Evolutionary conservation across 108 stramenopile species (phyloP).

Genomic region (Seminavis robusta): DNA sequence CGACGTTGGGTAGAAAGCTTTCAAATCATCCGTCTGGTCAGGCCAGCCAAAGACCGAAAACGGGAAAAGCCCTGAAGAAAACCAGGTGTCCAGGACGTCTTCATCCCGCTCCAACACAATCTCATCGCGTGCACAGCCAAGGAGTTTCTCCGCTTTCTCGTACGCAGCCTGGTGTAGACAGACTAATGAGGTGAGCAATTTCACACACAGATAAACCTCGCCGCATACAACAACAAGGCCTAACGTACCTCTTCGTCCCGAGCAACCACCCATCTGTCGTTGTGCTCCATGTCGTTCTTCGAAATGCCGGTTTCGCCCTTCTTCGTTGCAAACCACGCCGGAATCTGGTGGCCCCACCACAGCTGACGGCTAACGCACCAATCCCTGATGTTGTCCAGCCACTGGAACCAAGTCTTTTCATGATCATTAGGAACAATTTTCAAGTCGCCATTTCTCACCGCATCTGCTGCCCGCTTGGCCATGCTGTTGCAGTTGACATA

Average conservation of each 20-base stretch:
- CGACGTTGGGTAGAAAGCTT: slow-evolving; percentile 99
- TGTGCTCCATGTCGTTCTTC: slow-evolving; percentile 83
- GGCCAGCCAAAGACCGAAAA: slow-evolving; percentile 99
- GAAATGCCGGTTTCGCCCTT: slow-evolving; percentile 53
- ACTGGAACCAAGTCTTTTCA: slow-evolving; percentile 95
- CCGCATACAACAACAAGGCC: neutral
- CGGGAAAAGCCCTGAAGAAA: slow-evolving; percentile 97
- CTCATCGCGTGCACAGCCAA: slow-evolving; percentile 81
- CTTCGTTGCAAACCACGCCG: slow-evolving; percentile 95
- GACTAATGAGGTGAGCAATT: neutral
- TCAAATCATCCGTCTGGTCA: slow-evolving; percentile 87
- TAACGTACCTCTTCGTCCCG: slow-evolving; percentile 73
- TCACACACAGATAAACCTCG: neutral
- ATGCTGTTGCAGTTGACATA: slow-evolving; percentile 95
- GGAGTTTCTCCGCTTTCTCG: slow-evolving; percentile 65
- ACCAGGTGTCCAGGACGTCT: slow-evolving; percentile 99
- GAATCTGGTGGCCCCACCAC: slow-evolving; percentile 99
- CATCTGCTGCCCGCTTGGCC: slow-evolving; percentile 92
- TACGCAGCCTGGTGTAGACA: slow-evolving; percentile 57
- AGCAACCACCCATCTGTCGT: slow-evolving; percentile 96
- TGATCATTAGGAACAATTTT: slow-evolving; percentile 92
- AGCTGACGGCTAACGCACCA: slow-evolving; percentile 99
- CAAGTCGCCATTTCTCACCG: slow-evolving; percentile 93
- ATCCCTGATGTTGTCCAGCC: slow-evolving; percentile 98
- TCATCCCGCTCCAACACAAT: slow-evolving; percentile 90